Percentiles rank a stretch among this genome's conserved stretches.
Conservation (phyloP, 352 stramenopile genomes). For the Pythium inflatum region DNA sequence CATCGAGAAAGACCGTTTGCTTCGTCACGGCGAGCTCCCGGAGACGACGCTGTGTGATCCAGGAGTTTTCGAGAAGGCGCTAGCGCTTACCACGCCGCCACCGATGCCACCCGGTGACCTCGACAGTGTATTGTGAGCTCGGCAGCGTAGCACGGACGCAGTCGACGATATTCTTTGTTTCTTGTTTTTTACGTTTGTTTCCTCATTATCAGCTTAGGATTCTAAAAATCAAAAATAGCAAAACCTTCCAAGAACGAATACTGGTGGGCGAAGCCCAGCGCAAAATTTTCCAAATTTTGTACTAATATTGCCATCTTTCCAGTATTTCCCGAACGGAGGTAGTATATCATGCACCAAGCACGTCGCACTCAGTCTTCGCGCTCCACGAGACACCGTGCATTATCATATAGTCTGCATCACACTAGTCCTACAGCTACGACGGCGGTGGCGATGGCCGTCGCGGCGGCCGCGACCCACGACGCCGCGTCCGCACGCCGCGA, state of each 20-base stretch:
- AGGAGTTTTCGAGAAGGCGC: neutral
- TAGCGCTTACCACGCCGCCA: neutral
- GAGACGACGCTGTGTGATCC: neutral
- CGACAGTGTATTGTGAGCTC: too few relatives aligned
- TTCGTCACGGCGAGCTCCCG: neutral
- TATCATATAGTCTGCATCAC: neutral
- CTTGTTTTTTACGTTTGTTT: neutral
- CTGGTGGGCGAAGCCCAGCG: neutral
- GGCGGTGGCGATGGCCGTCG: neutral
- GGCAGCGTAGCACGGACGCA: too few relatives aligned
- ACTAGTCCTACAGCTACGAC: neutral
- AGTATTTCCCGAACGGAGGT: slow-evolving; percentile 5
- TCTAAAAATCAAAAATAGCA: neutral
- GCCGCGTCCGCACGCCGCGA: neutral
- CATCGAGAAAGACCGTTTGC: slow-evolving; percentile 8
- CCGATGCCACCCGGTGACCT: too few relatives aligned
- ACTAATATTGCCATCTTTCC: neutral
- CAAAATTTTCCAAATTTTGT: neutral
- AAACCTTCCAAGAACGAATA: neutral
- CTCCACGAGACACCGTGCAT: neutral
- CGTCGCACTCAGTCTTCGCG: neutral
- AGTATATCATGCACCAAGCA: neutral
- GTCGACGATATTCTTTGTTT: too few relatives aligned
- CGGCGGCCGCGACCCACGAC: neutral
- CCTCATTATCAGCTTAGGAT: too few relatives aligned